Evolutionary conservation across 106 monocot genomes (phyloP), one percentile per base, ranked within the genome.

Genomic region (Triglochin maritima): DNA sequence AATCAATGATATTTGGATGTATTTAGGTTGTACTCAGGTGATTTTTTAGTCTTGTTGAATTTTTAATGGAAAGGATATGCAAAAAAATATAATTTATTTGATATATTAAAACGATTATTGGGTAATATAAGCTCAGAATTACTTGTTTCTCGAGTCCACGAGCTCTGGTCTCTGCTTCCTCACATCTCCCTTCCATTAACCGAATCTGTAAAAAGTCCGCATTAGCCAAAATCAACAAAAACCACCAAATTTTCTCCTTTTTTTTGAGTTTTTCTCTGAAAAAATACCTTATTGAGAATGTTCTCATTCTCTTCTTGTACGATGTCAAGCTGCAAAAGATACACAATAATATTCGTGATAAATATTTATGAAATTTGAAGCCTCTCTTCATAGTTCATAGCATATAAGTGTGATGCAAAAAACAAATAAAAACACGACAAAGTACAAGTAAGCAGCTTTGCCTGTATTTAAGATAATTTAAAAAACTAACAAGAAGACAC

Each of bases 91-190:
- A 29, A 29, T 29, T 29, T 29, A 29, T 29, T 29, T 29, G 29
- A 29, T 29, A 29, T 29, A 6, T 52, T 8, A 52, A 52, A 53
- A 53, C 16, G 9, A 53, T 67, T 51, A 9, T 29, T 46, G 43
- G 52, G 2, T 29, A 9, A 43, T 3, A 17, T 45, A 46, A 15
- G 45, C 2, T 64, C 17, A 42, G 50, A 72, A 47, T 56, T 17
- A 89, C 95, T 80, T 96, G 90, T 77, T 96, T 96, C 78, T 90
- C 95, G 78, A 96, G 87, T 76, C 90, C 95, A 69, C 82, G 81
- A 29, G 85, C 83, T 54, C 90, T 79, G 9, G 82, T 87, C 29
- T 96, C 90, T 47, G 87, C 90, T 82, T 85, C 95, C 59, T 86
- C 78, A 60, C 67, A 70, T 86, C 72, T 90, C 59, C 82, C 81